These are phyloP conservation scores for Crassisporium funariophilum DNA, from an alignment of 768 basidiomycete genomes.

Conservation along the genomic window DNA sequence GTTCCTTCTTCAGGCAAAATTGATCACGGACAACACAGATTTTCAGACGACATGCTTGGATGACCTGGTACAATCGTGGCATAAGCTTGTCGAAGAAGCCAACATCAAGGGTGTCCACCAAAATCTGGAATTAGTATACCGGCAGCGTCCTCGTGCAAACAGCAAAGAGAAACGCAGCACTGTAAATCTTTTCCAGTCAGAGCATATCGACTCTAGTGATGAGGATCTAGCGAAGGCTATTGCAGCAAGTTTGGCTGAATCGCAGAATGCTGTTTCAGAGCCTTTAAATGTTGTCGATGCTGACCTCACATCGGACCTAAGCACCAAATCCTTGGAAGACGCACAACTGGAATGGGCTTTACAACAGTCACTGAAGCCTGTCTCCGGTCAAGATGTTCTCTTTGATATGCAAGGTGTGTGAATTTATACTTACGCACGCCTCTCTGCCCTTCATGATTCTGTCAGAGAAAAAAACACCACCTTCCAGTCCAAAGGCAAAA, in stretches of 20 bases:
- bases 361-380: constrained; percentile 7
- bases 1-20: constrained; percentile 48
- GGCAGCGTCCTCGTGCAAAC: constrained; percentile 33
- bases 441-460: no score
- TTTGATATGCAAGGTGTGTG: background rate
- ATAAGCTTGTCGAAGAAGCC: constrained; percentile 26
- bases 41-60: constrained; percentile 36
- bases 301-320: no score
- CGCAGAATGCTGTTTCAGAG: background rate
- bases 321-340: constrained; percentile 1
- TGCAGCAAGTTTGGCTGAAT: constrained; percentile 18
- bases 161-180: constrained; percentile 20
- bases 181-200: background rate
- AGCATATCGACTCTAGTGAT: constrained; percentile 9
- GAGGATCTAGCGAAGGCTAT: constrained; percentile 18
- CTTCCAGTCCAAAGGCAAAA: constrained; percentile 2
- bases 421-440: background rate
- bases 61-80: constrained; percentile 38
- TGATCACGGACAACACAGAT: constrained; percentile 25
- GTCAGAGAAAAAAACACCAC: no score
- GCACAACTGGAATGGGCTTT: constrained; percentile 17
- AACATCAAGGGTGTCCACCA: constrained; percentile 38
- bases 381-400: background rate
- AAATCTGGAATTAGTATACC: constrained; percentile 54
- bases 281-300: background rate